Conservation (phyloP, 805 yeast genomes). For the Huiozyma naganishii region DNA sequence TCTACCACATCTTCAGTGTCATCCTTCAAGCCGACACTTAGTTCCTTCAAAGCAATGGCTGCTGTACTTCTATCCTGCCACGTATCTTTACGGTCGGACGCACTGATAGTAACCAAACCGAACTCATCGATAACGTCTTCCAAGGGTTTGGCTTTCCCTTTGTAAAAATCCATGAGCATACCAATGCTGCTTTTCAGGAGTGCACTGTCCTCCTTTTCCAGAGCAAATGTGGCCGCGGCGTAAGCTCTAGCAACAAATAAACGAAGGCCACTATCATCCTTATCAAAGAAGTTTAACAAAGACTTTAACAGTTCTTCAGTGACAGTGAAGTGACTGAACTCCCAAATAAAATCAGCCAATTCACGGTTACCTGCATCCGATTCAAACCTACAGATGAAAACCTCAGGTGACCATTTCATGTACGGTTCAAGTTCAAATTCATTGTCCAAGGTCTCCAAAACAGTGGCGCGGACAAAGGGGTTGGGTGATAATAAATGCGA, state of each 20-base stretch:
- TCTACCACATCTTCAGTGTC: conserved; percentile 34
- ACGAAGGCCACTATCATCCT: conserved; percentile 56
- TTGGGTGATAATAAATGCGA: conserved; percentile 48
- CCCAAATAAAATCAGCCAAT: conserved; percentile 76
- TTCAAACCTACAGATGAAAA: conserved; percentile 73
- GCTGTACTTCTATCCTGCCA: conserved; percentile 84
- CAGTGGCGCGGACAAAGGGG: conserved; percentile 62
- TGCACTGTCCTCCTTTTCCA: conserved; percentile 18
- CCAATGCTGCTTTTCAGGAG: conserved; percentile 30
- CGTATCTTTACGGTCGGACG: conserved; percentile 52
- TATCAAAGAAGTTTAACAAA: conserved; percentile 43
- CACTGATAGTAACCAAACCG: conserved; percentile 61
- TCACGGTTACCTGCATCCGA: conserved; percentile 51
- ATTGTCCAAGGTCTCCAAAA: conserved; percentile 75
- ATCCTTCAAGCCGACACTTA: conserved; percentile 37
- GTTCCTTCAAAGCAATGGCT: conserved; percentile 52
- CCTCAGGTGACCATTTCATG: conserved; percentile 45
- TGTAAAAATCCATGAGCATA: conserved; percentile 45
- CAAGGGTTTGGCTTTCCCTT: conserved; percentile 56
- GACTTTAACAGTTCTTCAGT: conserved; percentile 29
- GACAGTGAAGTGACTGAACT: conserved; percentile 47
- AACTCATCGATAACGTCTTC: conserved; percentile 67
- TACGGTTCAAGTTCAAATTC: conserved; percentile 48
- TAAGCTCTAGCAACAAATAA: conserved; percentile 58
- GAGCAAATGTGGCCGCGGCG: conserved; percentile 44